Conservation (phyloP, 805 yeast species). For the Zygosaccharomyces lentus region DNA sequence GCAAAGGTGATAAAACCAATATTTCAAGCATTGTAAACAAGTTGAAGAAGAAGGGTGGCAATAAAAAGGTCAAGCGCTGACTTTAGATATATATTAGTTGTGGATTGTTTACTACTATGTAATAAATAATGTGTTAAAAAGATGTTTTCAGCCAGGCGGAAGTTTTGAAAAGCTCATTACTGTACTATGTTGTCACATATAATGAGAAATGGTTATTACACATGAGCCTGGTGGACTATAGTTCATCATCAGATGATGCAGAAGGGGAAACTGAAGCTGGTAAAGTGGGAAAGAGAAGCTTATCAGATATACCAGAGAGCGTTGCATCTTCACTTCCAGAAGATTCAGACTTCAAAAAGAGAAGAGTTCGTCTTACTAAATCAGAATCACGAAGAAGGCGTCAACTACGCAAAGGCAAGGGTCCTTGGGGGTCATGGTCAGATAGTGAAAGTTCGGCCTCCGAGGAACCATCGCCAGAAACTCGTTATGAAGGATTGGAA, state of each 20-base stretch:
- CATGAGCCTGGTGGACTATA: conserved; percentile 4
- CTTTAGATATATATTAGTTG: neutral
- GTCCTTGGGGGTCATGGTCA: conserved; percentile 35
- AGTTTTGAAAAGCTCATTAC: neutral
- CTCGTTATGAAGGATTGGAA: conserved; percentile 3
- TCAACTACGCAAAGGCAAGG: conserved; percentile 20
- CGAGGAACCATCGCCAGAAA: neutral
- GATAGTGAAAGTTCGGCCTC: conserved; percentile 11
- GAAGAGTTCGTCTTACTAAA: conserved; percentile 12
- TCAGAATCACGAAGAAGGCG: conserved; percentile 20
- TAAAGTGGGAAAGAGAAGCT: neutral
- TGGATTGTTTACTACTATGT: neutral
- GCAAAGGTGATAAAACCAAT: conserved; percentile 4
- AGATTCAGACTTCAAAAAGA: conserved; percentile 3
- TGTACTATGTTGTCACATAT: neutral
- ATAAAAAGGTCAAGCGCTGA: conserved; percentile 10
- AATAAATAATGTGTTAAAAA: conserved; percentile 1
- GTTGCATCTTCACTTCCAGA: neutral
- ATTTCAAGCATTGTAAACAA: conserved; percentile 43
- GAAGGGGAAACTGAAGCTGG: neutral
- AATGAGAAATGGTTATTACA: neutral
- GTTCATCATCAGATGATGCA: conserved; percentile 3
- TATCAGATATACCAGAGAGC: neutral
- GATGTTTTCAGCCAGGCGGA: neutral
- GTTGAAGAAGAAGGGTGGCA: conserved; percentile 42